These are phyloP conservation scores for Phytophthora meadii DNA, from an alignment of 352 stramenopile genomes.

Conservation along the genomic window DNA sequence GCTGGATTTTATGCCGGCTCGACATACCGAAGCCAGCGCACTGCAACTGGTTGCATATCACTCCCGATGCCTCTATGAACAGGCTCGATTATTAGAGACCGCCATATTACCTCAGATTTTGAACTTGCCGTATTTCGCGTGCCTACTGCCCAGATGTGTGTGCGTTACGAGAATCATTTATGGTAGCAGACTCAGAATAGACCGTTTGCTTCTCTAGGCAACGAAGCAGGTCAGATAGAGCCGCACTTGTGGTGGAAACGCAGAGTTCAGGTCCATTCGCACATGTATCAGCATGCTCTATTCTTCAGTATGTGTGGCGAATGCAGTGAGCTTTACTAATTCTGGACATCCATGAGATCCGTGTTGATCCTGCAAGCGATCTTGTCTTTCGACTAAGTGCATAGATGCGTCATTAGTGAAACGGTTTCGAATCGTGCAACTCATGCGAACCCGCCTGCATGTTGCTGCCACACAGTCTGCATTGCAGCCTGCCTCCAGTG, in stretches of 20 bases:
- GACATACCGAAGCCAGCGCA: conserved; percentile 7
- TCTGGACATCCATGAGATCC: not conserved
- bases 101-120: not conserved
- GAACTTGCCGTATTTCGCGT: conserved; percentile 10
- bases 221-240: no score
- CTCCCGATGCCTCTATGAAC: conserved; percentile 3
- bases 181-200: no score
- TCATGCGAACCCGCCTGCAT: no score
- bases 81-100: not conserved
- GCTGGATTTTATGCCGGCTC: conserved; percentile 33
- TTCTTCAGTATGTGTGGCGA: no score
- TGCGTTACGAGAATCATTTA: not conserved
- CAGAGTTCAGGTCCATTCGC: no score
- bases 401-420: conserved; percentile 7
- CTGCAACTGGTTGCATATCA: conserved; percentile 15
- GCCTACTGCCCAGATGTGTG: not conserved
- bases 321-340: not conserved
- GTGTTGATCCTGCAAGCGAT: conserved; percentile 4
- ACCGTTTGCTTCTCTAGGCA: no score
- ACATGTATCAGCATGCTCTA: no score
- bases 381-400: conserved; percentile 23
- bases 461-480: no score
- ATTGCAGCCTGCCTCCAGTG: no score
- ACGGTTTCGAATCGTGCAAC: conserved; percentile 5
- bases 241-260: no score